phyloP scores from a whole-genome alignment of 768 basidiomycete species.

The Lactifluus subvellereus region DNA sequence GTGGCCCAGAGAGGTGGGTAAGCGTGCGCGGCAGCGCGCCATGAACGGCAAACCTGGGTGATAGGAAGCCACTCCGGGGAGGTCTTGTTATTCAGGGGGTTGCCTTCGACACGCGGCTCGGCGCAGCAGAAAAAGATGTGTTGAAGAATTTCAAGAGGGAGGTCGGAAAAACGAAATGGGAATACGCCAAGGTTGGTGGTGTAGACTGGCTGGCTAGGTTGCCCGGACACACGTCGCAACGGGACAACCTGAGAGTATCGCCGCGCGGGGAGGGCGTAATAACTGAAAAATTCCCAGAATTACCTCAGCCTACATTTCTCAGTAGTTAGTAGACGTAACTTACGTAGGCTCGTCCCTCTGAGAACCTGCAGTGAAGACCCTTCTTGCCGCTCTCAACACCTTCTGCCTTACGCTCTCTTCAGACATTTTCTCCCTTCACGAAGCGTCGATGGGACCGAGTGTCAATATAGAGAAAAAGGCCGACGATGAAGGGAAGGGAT shows the following conservation, averaged over 20 bases:
- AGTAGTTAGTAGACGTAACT: neutral
- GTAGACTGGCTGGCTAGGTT: neutral
- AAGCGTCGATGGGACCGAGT: neutral
- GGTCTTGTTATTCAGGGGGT: neutral
- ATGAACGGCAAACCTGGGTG: constrained; percentile 15
- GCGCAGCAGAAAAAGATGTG: constrained; percentile 12
- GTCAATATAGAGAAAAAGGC: neutral
- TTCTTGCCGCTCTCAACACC: neutral
- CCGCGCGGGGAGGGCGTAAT: neutral
- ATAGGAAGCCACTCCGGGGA: constrained; percentile 16
- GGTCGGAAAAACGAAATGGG: constrained; percentile 13
- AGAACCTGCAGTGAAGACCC: neutral
- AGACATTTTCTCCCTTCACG: neutral
- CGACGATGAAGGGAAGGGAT: neutral
- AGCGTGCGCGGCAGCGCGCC: constrained; percentile 3
- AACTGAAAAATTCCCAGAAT: neutral
- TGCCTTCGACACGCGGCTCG: neutral
- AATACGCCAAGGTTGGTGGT: neutral
- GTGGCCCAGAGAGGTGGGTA: constrained; percentile 11
- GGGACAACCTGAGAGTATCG: too few species aligned
- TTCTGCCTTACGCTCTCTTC: constrained; percentile 3
- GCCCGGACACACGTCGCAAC: neutral
- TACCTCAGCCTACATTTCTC: neutral
- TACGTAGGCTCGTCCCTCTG: neutral
- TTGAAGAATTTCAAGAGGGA: constrained; percentile 10